Percentiles rank a stretch among this genome's conserved stretches.
phyloP scores from a whole-genome alignment of 2,329 filamentous ascomycete species.

The Aspergillus quadrilineatus region DNA sequence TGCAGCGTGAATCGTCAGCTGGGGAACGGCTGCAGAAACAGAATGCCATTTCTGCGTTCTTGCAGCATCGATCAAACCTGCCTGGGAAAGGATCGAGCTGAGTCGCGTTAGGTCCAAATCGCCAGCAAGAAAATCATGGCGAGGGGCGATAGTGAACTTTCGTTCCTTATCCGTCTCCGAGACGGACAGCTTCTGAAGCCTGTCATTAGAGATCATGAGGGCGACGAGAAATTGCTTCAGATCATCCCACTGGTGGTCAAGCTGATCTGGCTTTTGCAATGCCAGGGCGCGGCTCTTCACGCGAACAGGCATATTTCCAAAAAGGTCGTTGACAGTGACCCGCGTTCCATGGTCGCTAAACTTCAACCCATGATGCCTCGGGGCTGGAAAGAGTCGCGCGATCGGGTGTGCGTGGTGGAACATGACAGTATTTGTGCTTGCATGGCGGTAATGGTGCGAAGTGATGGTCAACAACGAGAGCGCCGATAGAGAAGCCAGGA shows the following conservation, averaged over 20 bases:
- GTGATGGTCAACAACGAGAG: conserved; percentile 75
- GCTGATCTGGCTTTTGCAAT: conserved; percentile 51
- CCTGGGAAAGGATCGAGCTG: conserved; percentile 63
- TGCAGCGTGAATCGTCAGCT: conserved; percentile 65
- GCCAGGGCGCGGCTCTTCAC: conserved; percentile 71
- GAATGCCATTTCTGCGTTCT: conserved; percentile 65
- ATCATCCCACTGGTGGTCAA: conserved; percentile 64
- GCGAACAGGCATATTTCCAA: conserved; percentile 86
- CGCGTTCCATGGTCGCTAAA: conserved; percentile 68
- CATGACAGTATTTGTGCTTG: conserved; percentile 60
- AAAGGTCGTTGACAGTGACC: conserved; percentile 74
- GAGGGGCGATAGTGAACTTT: conserved; percentile 34
- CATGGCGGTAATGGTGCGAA: conserved; percentile 60
- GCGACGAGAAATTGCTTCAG: conserved; percentile 61
- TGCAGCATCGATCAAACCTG: conserved; percentile 58
- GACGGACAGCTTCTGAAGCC: conserved; percentile 57
- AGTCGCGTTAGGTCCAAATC: conserved; percentile 33
- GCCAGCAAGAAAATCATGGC: neutral
- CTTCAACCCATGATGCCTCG: conserved; percentile 57
- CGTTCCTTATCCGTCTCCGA: conserved; percentile 51
- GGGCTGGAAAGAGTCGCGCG: conserved; percentile 62
- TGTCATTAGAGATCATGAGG: conserved; percentile 69
- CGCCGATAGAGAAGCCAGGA: conserved; percentile 72
- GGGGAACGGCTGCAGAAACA: conserved; percentile 63
- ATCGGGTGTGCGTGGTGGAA: conserved; percentile 70